phyloP scores from a whole-genome alignment of 2,329 filamentous ascomycete species.

The Periconia macrospinosa region DNA sequence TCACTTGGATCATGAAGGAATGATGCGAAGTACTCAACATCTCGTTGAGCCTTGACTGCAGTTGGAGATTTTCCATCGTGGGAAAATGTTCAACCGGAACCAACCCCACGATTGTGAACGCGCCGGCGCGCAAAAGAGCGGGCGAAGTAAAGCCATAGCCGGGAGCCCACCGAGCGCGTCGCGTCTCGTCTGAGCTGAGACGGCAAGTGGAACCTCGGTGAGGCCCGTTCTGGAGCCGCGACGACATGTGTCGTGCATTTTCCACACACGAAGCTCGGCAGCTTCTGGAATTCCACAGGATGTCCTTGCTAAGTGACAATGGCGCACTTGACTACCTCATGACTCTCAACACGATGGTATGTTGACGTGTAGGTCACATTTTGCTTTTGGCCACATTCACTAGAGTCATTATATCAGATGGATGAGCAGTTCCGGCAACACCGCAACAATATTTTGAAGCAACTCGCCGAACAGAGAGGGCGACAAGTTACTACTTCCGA shows the following conservation, averaged over 20 bases:
- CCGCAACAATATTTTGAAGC: no score
- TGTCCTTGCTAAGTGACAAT: background rate
- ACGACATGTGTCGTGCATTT: constrained; percentile 16
- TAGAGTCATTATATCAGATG: background rate
- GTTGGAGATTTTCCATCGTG: constrained; percentile 13
- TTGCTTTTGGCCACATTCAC: background rate
- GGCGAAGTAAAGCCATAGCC: background rate
- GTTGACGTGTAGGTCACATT: background rate
- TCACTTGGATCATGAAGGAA: background rate
- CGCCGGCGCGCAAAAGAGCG: background rate
- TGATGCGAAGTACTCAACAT: background rate
- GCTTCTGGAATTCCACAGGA: background rate
- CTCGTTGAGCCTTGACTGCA: constrained; percentile 5
- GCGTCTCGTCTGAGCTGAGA: constrained; percentile 31
- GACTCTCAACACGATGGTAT: no score
- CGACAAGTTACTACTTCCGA: background rate
- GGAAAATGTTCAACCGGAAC: background rate
- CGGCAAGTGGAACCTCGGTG: constrained; percentile 35
- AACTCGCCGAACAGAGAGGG: no score
- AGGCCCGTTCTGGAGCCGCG: constrained; percentile 37
- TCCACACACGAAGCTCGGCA: constrained; percentile 6
- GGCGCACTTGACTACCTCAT: background rate
- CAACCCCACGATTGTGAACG: constrained; percentile 1
- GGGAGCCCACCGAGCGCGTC: constrained; percentile 5
- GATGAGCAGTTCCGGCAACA: no score